phyloP scores from a whole-genome alignment of 2,329 filamentous ascomycete species.

The Ophiostoma pallidulum region DNA sequence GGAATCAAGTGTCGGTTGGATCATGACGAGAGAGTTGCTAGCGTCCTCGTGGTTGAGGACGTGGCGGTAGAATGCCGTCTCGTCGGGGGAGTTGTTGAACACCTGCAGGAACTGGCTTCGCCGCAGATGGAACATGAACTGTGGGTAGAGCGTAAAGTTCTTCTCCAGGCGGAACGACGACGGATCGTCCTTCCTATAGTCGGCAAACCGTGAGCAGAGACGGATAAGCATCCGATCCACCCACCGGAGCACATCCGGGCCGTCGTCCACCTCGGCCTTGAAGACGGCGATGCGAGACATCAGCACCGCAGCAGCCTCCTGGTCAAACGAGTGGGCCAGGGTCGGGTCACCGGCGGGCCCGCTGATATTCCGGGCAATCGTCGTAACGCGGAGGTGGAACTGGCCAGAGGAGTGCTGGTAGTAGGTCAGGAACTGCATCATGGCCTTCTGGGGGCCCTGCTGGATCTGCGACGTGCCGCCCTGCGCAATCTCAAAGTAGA shows the following conservation, averaged over 20 bases:
- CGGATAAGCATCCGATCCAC: slow-evolving; percentile 98
- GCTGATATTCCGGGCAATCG: slow-evolving; percentile 81
- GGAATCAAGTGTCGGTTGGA: slow-evolving; percentile 92
- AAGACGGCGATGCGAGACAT: slow-evolving; percentile 99
- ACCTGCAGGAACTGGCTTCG: slow-evolving; percentile 96
- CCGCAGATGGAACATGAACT: slow-evolving; percentile 99
- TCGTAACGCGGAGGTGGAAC: slow-evolving; percentile 92
- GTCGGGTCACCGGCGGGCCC: slow-evolving; percentile 90
- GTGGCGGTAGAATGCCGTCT: slow-evolving; percentile 97
- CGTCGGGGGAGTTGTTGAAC: slow-evolving; percentile 98
- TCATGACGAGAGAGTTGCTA: slow-evolving; percentile 95
- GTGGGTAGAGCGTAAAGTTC: slow-evolving; percentile 97
- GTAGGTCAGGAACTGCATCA: slow-evolving; percentile 98
- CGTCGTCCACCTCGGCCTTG: slow-evolving; percentile 97
- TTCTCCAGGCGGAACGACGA: slow-evolving; percentile 95
- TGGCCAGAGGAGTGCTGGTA: slow-evolving; percentile 96
- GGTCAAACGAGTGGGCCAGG: slow-evolving; percentile 94
- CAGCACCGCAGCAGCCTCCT: slow-evolving; percentile 91
- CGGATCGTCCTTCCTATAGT: slow-evolving; percentile 96
- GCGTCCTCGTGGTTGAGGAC: slow-evolving; percentile 96
- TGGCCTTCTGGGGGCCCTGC: slow-evolving; percentile 79
- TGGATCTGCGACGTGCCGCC: slow-evolving; percentile 71
- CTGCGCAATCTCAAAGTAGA: slow-evolving; percentile 98
- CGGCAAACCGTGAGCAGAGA: slow-evolving; percentile 90
- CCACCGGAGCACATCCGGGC: slow-evolving; percentile 96